Evolutionary conservation across 2,329 filamentous ascomycete genomes (phyloP).

Genomic region (Penicillium sp.): DNA sequence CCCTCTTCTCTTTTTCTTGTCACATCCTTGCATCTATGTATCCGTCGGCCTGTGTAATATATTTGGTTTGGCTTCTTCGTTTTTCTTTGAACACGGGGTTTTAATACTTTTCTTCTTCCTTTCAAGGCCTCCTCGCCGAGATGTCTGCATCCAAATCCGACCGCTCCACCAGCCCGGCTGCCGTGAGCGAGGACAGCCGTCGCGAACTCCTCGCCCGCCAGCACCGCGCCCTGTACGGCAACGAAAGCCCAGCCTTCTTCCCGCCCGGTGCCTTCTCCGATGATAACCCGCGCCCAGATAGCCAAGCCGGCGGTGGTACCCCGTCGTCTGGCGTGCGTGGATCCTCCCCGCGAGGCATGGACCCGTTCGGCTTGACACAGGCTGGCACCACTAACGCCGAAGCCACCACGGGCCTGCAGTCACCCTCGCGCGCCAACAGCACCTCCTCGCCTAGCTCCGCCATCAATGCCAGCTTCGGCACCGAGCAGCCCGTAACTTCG

Average conservation of each 20-base stretch:
- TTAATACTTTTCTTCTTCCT: slow-evolving; percentile 34
- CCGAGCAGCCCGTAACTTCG: slow-evolving; percentile 64
- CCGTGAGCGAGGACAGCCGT: slow-evolving; percentile 90
- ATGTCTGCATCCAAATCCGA: slow-evolving; percentile 70
- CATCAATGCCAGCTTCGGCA: slow-evolving; percentile 39
- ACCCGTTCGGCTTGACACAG: slow-evolving; percentile 53
- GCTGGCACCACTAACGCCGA: slow-evolving; percentile 37
- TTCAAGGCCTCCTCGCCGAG: slow-evolving; percentile 56
- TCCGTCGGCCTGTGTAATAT: slow-evolving; percentile 38
- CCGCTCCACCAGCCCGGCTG: slow-evolving; percentile 71
- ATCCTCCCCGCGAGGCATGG: slow-evolving; percentile 70
- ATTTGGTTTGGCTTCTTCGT: slow-evolving; percentile 25
- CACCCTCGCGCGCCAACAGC: slow-evolving; percentile 67
- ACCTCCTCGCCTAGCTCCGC: slow-evolving; percentile 61
- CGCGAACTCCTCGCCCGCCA: slow-evolving; percentile 93
- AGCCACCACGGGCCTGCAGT: slow-evolving; percentile 39
- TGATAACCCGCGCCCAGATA: slow-evolving; percentile 58
- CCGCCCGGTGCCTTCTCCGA: slow-evolving; percentile 60
- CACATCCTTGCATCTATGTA: slow-evolving; percentile 35
- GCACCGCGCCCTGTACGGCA: slow-evolving; percentile 86
- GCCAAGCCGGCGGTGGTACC: slow-evolving; percentile 54
- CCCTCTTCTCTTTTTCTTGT: not conserved
- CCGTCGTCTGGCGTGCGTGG: slow-evolving; percentile 58
- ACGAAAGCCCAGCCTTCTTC: slow-evolving; percentile 57
- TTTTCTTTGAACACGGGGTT: slow-evolving; percentile 31